A percentile compares a stretch with the other conserved stretches of the same genome.
These are phyloP conservation scores for Logfia minima DNA, from an alignment of 129 eudicot genomes.

Conservation along the genomic window DNA sequence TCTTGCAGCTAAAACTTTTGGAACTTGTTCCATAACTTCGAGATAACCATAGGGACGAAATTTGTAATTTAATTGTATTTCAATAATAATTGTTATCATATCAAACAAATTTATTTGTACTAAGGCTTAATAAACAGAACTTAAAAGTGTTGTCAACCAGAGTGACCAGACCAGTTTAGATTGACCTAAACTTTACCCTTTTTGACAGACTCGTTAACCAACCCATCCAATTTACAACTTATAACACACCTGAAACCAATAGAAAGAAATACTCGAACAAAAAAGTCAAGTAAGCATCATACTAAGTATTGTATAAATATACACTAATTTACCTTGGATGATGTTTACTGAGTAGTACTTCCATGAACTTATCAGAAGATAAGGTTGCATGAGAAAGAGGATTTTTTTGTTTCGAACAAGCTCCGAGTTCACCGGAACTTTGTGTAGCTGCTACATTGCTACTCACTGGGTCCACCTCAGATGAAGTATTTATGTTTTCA, in stretches of 20 bases:
- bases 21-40: no score
- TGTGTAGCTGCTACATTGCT: slow-evolving; percentile 29
- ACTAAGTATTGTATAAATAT: background rate
- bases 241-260: background rate
- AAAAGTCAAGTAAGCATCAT: background rate
- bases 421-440: slow-evolving; percentile 32
- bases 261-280: slow-evolving; percentile 1
- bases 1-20: no score
- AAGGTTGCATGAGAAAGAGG: slow-evolving; percentile 48
- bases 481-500: slow-evolving; percentile 46
- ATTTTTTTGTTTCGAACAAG: slow-evolving; percentile 38
- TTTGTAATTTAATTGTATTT: no score
- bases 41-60: no score
- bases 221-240: slow-evolving; percentile 1
- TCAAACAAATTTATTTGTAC: no score
- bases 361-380: slow-evolving; percentile 73
- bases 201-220: background rate
- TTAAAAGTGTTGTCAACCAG: background rate
- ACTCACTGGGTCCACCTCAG: slow-evolving; percentile 43
- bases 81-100: no score
- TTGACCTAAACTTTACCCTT: background rate
- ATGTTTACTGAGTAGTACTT: slow-evolving; percentile 59
- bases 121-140: no score
- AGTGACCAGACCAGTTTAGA: background rate
- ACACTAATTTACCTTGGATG: slow-evolving; percentile 57